A percentile compares a stretch with the other conserved stretches of the same genome.
Evolutionary conservation across 257 asterid genomes (phyloP).

Genomic region (Rehmannia glutinosa): DNA sequence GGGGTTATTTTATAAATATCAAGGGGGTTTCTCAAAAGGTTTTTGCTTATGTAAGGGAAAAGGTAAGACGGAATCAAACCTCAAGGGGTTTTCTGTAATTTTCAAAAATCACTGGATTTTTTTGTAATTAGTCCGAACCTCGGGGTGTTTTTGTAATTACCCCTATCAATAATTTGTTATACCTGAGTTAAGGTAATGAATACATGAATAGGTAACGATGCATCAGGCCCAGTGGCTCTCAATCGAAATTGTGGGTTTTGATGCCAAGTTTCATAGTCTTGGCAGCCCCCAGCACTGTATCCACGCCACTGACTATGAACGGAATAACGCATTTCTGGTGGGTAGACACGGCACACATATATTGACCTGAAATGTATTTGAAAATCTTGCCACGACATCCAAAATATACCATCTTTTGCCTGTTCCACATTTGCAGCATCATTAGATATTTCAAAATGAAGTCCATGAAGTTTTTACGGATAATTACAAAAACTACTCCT

Average conservation of each 20-base stretch:
- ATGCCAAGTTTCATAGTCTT: conserved; percentile 99
- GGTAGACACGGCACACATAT: conserved; percentile 97
- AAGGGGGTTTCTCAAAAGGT: too few relatives aligned
- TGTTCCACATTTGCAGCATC: conserved; percentile 27
- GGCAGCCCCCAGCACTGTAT: conserved; percentile 98
- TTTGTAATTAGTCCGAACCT: too few relatives aligned
- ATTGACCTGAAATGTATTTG: conserved; percentile 97
- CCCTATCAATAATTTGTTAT: background rate
- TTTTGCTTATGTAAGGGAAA: too few relatives aligned
- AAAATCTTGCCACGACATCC: conserved; percentile 99
- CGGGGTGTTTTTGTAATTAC: background rate
- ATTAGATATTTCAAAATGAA: background rate
- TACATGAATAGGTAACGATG: conserved; percentile 88
- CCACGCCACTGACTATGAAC: conserved; percentile 98
- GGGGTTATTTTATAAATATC: too few relatives aligned
- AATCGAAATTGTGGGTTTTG: conserved; percentile 95
- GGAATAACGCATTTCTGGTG: conserved; percentile 95
- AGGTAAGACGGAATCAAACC: too few relatives aligned
- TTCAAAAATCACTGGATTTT: too few relatives aligned
- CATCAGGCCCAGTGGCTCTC: conserved; percentile 87
- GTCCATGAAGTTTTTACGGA: too few relatives aligned
- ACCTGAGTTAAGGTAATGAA: conserved; percentile 98
- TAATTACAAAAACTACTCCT: too few relatives aligned
- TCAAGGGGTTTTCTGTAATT: too few relatives aligned
- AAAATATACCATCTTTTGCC: conserved; percentile 97